Percentiles rank a stretch among this genome's conserved stretches.
These are phyloP conservation scores for Mrakia frigida DNA, from an alignment of 768 basidiomycete species.

Conservation along the genomic window DNA sequence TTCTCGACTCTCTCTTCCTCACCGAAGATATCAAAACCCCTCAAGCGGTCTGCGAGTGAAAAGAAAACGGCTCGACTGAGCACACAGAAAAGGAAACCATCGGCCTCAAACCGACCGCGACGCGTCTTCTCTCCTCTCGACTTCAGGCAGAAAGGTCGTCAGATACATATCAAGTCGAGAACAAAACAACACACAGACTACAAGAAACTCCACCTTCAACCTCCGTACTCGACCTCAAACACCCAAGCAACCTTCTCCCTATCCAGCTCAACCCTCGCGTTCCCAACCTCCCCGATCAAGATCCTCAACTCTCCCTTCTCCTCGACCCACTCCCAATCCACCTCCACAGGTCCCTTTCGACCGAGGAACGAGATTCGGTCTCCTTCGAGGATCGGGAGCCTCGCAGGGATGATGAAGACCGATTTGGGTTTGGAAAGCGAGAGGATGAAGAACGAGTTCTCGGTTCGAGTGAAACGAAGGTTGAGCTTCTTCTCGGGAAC, in stretches of 20 bases:
- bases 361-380: conserved; percentile 50
- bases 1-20: too few relatives aligned
- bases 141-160: too few relatives aligned
- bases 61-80: too few relatives aligned
- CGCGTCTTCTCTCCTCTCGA: too few relatives aligned
- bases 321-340: conserved; percentile 42
- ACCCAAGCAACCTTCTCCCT: conserved; percentile 48
- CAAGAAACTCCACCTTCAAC: too few relatives aligned
- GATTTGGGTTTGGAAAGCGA: conserved; percentile 45
- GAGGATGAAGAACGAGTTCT: conserved; percentile 54
- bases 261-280: conserved; percentile 33
- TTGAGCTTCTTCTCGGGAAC: conserved; percentile 47
- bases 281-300: conserved; percentile 37
- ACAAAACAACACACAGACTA: too few relatives aligned
- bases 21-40: too few relatives aligned
- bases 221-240: conserved; percentile 45
- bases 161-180: too few relatives aligned
- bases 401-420: conserved; percentile 45
- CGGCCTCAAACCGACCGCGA: too few relatives aligned
- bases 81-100: too few relatives aligned
- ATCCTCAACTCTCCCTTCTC: conserved; percentile 33
- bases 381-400: conserved; percentile 49
- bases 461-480: conserved; percentile 53
- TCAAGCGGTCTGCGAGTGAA: too few relatives aligned
- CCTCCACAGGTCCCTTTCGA: conserved; percentile 36